Percentiles rank a stretch among this genome's conserved stretches.
These are phyloP conservation scores for Tolypocladium cylindrosporum DNA, from an alignment of 2,329 filamentous ascomycete genomes.

Conservation along the genomic window DNA sequence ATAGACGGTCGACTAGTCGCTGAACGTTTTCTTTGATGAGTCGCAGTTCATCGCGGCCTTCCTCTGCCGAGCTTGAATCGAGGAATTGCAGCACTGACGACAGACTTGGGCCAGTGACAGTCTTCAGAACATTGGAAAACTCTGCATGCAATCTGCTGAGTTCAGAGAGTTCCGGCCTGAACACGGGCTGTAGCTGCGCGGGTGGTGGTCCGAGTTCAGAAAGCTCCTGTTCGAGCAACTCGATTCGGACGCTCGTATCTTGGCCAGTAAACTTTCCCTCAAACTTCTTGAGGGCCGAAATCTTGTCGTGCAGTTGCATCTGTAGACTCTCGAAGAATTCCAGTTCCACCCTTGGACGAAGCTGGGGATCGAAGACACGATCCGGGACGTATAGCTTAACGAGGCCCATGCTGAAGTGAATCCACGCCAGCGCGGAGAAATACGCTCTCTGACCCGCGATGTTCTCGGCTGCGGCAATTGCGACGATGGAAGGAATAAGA, in stretches of 20 bases:
- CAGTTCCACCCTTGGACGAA: slow-evolving; percentile 55
- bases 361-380: slow-evolving; percentile 72
- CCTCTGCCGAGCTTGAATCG: slow-evolving; percentile 10
- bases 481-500: slow-evolving; percentile 35
- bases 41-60: slow-evolving; percentile 28
- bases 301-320: slow-evolving; percentile 41
- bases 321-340: slow-evolving; percentile 46
- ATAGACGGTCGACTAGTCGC: slow-evolving; percentile 61
- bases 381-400: slow-evolving; percentile 79
- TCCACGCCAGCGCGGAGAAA: slow-evolving; percentile 51
- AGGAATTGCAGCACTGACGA: slow-evolving; percentile 20
- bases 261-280: slow-evolving; percentile 60
- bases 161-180: slow-evolving; percentile 59
- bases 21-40: slow-evolving; percentile 48
- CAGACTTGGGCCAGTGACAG: slow-evolving; percentile 41
- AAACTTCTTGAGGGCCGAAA: slow-evolving; percentile 53
- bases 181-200: slow-evolving; percentile 53
- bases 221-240: slow-evolving; percentile 53
- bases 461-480: slow-evolving; percentile 23
- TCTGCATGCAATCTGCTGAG: slow-evolving; percentile 69
- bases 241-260: slow-evolving; percentile 54
- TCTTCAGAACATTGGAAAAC: slow-evolving; percentile 65
- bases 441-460: slow-evolving; percentile 13
- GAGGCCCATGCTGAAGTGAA: slow-evolving; percentile 63
- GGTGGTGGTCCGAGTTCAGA: slow-evolving; percentile 56